phyloP scores from a whole-genome alignment of 139 green algal species.

The Closterium sp. region DNA sequence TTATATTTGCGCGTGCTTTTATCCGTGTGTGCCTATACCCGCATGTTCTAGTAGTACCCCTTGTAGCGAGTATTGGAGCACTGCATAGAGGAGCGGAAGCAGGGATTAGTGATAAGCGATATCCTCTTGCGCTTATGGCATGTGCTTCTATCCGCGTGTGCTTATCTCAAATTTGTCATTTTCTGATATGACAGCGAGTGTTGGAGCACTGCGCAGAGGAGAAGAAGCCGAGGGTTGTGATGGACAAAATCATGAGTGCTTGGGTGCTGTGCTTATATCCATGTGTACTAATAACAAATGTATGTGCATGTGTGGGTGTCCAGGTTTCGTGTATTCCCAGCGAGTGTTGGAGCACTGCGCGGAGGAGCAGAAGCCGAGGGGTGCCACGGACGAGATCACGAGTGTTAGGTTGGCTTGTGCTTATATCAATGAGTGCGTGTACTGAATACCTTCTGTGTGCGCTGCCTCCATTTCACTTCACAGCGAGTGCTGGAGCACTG shows the following conservation, averaged over 20 bases:
- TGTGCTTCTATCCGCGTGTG: background rate
- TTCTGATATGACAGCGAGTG: slow-evolving; percentile 58
- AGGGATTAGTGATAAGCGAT: slow-evolving; percentile 54
- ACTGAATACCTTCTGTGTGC: no score
- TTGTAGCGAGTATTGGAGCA: slow-evolving; percentile 87
- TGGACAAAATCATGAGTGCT: slow-evolving; percentile 58
- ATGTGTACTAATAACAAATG: no score
- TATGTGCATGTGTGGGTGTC: background rate
- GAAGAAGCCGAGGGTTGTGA: slow-evolving; percentile 53
- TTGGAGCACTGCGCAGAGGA: slow-evolving; percentile 78
- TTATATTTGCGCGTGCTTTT: no score
- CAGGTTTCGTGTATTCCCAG: slow-evolving; percentile 29
- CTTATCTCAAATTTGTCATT: background rate
- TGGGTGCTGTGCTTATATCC: no score
- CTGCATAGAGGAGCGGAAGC: slow-evolving; percentile 63
- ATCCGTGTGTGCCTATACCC: no score
- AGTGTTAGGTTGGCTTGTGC: background rate
- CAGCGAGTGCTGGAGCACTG: slow-evolving; percentile 87
- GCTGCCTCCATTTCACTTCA: no score
- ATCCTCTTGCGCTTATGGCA: no score
- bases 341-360: slow-evolving; percentile 86
- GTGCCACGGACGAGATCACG: slow-evolving; percentile 60
- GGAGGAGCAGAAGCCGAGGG: slow-evolving; percentile 50
- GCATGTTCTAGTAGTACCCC: no score
- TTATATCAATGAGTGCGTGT: no score